Evolutionary conservation across 73 alveolate genomes (phyloP), one percentile per base, ranked within the genome.

Genomic region (Stentor coeruleus): DNA sequence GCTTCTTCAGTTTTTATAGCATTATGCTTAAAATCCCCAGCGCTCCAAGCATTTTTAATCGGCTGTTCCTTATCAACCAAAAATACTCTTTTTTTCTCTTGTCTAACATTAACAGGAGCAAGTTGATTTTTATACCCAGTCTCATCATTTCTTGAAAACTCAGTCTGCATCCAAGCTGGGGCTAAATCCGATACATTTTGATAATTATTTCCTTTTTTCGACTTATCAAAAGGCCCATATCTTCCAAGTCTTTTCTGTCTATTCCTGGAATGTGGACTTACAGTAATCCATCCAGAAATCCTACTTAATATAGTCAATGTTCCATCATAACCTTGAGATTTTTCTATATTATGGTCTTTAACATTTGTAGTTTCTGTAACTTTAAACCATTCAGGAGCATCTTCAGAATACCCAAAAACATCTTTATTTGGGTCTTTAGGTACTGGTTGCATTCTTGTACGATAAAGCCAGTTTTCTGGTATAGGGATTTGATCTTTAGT

Each of bases 1-100:
- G n/a, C n/a, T n/a, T n/a, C n/a, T n/a, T 55, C 20, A 15, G 26
- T n/a, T 15, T 55, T 55, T n/a, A 15, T 15, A 55, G n/a, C 72
- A n/a, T 55, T 55, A n/a, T 55, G 72, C 20, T n/a, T 55, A 55
- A 55, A 55, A n/a, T 55, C 72, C 72, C 72, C 72, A 55, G n/a
- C 20, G 15, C 26, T n/a, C 15, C 15, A 55, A 55, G 26, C 15
- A 15, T 15, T 15, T n/a, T 55, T 55, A 15, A 55, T 55, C 15
- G 15, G 26, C 20, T 55, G 72, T 55, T n/a, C 20, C 20, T 55
- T 55, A 15, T 55, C 20, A 15, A 15, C 20, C 15, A n/a, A n/a
- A 55, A n/a, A n/a, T 55, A 15, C 15, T 15, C 20, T 55, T 55
- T 55, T n/a, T 15, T 55, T 55, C 20, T 55, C 15, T n/a, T 15